phyloP scores from a whole-genome alignment of 768 basidiomycete species.

The Auriscalpium orientale region DNA sequence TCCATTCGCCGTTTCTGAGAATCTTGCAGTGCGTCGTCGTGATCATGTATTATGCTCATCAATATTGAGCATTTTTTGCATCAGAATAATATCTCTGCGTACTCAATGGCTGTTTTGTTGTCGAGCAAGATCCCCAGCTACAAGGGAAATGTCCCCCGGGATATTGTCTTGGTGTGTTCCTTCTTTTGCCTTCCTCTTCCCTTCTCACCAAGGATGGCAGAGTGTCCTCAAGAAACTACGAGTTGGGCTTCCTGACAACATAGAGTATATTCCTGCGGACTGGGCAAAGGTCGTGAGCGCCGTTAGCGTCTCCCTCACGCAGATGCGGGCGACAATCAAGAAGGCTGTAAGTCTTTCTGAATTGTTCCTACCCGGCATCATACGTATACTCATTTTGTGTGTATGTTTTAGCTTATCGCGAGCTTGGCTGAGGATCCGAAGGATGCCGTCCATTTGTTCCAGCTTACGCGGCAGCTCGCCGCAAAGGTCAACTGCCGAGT shows the following conservation, averaged over 20 bases:
- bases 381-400: not conserved
- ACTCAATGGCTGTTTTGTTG: not conserved
- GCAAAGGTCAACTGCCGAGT: not conserved
- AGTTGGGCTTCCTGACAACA: not conserved
- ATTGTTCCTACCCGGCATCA: not conserved
- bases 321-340: not conserved
- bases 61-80: no score
- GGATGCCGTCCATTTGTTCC: not conserved
- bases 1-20: no score
- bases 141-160: not conserved
- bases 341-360: not conserved
- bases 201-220: not conserved
- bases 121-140: not conserved
- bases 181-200: not conserved
- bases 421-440: not conserved
- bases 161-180: not conserved
- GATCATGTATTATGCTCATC: no score
- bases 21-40: no score
- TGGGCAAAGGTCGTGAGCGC: not conserved
- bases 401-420: not conserved
- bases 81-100: not conserved
- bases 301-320: not conserved
- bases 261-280: not conserved
- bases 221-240: not conserved
- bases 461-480: not conserved